phyloP scores from a whole-genome alignment of 2,329 filamentous ascomycete genomes.

The Oidium heveae region DNA sequence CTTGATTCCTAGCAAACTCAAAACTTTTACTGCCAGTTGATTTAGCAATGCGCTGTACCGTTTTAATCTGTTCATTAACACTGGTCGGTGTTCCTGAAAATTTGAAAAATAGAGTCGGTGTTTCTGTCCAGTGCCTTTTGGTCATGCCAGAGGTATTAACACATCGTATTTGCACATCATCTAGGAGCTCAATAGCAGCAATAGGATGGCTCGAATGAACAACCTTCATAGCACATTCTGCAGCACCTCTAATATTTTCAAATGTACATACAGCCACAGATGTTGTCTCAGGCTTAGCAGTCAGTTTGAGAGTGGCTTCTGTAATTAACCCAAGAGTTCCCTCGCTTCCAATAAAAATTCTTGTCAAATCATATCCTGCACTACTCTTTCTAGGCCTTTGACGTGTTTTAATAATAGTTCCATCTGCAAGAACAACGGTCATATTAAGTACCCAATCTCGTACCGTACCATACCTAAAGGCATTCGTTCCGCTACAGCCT shows the following conservation, averaged over 20 bases:
- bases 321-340: conserved; percentile 80
- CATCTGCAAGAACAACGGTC: conserved; percentile 74
- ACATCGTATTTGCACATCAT: conserved; percentile 66
- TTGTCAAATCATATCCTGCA: conserved; percentile 77
- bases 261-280: conserved; percentile 56
- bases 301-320: conserved; percentile 71
- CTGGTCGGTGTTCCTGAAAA: conserved; percentile 44
- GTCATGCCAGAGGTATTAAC: conserved; percentile 43
- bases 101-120: conserved; percentile 64
- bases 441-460: conserved; percentile 74
- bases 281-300: conserved; percentile 52
- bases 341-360: conserved; percentile 73
- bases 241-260: conserved; percentile 17
- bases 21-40: conserved; percentile 39
- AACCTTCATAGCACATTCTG: conserved; percentile 49
- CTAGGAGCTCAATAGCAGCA: conserved; percentile 77
- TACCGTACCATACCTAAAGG: conserved; percentile 86
- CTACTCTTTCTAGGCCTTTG: conserved; percentile 74
- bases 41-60: conserved; percentile 38
- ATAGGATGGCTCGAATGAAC: conserved; percentile 62
- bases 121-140: conserved; percentile 40
- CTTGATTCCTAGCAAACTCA: conserved; percentile 45
- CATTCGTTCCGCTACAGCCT: conserved; percentile 54
- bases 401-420: conserved; percentile 69
- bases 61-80: conserved; percentile 55